Evolutionary conservation across 1,284 basidiomycete genomes (phyloP), one percentile per base, ranked within the genome.

Genomic region (Veloboletus limbatus): DNA sequence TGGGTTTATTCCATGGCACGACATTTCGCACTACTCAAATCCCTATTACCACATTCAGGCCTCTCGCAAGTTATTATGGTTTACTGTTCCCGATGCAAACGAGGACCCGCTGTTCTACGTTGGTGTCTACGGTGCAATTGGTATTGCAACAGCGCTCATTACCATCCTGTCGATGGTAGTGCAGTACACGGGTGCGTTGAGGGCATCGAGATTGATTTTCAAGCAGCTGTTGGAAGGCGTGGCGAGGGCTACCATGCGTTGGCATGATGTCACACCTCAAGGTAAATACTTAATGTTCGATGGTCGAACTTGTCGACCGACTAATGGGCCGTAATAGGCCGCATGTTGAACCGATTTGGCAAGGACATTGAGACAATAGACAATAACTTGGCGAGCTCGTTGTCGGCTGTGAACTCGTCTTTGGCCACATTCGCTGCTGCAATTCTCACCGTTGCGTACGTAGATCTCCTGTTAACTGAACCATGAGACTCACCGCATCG

Each of bases 371-470:
- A 75, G 49, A 73, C 72, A 1, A 70, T 78, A 30, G 76, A 78
- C 51, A 62, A 57, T 3, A 70, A 65, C 35, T 57, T 78, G 32
- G 64, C 64, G 3, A 8, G 44, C 14, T 85, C 86, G 1, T 67
- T 92, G 21, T 81, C 87, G 52, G 75, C 80, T 5, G 86, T 91
- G 40, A 87, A 90, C 54, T 74, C 77, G 0, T 85, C 86, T 2
- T 66, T 91, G 27, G 88, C 86, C 0, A 78, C 76, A 24, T 85
- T 93, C 63, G 73, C 85, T 31, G 70, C 69, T 22, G 56, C 63
- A 6, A 62, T 66, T 18, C 6, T 67, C 24, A 68, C 65, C 4
- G 59, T 68, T 25, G 54, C 47, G 63, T 66, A 40, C 16, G 63
- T 62, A 18, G 4, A 0, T 26, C 3, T 35, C 16, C 30, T 25